A percentile compares a stretch with the other conserved stretches of the same genome.
These are phyloP conservation scores for Neonectria punicea DNA, from an alignment of 2,329 filamentous ascomycete species.

Conservation along the genomic window DNA sequence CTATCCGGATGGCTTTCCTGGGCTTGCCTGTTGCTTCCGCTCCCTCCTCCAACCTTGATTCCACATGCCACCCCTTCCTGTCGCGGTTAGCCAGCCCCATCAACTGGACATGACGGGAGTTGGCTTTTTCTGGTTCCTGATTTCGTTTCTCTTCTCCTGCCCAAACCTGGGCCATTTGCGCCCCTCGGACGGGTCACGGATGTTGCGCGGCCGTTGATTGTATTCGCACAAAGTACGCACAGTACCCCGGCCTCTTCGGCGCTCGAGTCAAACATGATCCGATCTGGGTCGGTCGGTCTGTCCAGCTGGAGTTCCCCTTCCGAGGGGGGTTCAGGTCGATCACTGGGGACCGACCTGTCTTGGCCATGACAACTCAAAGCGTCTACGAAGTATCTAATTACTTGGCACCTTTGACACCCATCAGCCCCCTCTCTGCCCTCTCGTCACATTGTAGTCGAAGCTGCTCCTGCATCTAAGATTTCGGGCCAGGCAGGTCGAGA, in stretches of 20 bases:
- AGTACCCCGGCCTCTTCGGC: slow-evolving; percentile 13
- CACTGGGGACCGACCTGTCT: neutral
- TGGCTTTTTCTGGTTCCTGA: slow-evolving; percentile 14
- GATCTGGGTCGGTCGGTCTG: slow-evolving; percentile 11
- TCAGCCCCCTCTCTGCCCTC: slow-evolving; percentile 24
- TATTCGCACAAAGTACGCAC: too few relatives aligned
- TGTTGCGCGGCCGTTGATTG: slow-evolving; percentile 27
- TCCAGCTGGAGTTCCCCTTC: slow-evolving; percentile 16
- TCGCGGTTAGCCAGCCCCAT: slow-evolving; percentile 20
- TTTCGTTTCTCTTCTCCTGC: slow-evolving; percentile 21
- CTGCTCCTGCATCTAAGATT: slow-evolving; percentile 22
- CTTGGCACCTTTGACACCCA: slow-evolving; percentile 16
- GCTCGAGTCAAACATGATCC: slow-evolving; percentile 30
- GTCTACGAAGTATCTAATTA: neutral
- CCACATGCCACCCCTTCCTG: slow-evolving; percentile 35
- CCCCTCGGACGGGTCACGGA: slow-evolving; percentile 11
- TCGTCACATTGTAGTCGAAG: slow-evolving; percentile 29
- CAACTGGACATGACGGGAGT: slow-evolving; percentile 8
- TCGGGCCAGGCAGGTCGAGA: slow-evolving; percentile 19
- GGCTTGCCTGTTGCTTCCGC: slow-evolving; percentile 10
- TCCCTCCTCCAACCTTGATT: slow-evolving; percentile 21
- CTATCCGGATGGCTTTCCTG: slow-evolving; percentile 29
- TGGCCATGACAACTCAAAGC: slow-evolving; percentile 8
- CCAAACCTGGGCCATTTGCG: slow-evolving; percentile 7
- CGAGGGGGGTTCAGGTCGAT: slow-evolving; percentile 13